Base-by-base conservation (phyloP, 164 flowering plant species). In the Aristolochia contorta region DNA sequence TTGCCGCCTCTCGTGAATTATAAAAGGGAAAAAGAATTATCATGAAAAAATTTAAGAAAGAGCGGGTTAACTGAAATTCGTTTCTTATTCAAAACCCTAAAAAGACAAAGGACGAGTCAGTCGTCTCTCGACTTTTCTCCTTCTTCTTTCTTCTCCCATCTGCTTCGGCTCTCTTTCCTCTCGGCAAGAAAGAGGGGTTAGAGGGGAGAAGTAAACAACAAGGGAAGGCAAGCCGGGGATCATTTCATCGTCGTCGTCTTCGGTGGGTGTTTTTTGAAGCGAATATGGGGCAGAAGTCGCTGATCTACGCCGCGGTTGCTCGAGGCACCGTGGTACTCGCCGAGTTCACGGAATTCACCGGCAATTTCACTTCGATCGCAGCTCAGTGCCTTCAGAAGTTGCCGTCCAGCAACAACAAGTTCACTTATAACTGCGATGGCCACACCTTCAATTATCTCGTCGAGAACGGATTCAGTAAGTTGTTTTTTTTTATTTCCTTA, bases 371-470 rank as follows among this genome's bases (percentile, higher is more conserved):
- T 16, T 33, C 54, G 23, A 67, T 71, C 60, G 74, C 74, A 16
- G 65, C 57, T 33, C 71, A 71, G 52, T 71, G 74, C 55, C 71
- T 71, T 20, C 67, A 67, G 57, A 71, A 71, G 59, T 71, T 71
- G 19, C 74, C 74, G 12, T 47, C 71, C n/a, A 55, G 48, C 64
- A 71, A 59, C 71, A 67, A 71, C 65, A 71, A 58, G 61, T 71
- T 71, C 70, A 71, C 74, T 27, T 71, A 71, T 60, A 67, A 62
- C 60, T 71, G 74, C 67, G 74, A 71, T 19, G 58, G 59, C 0
- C 74, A 71, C 47, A 67, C 74, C 51, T 71, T 71, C 61, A 71
- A 71, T 46, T 71, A 71, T 19, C 74, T 71, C 56, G 74, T 71
- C 47, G 74, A 62, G 16, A 59, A 63, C 30, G 74, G 74, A 27